Evolutionary conservation across 768 basidiomycete species (phyloP).

Genomic region (Termitomyces sp.): DNA sequence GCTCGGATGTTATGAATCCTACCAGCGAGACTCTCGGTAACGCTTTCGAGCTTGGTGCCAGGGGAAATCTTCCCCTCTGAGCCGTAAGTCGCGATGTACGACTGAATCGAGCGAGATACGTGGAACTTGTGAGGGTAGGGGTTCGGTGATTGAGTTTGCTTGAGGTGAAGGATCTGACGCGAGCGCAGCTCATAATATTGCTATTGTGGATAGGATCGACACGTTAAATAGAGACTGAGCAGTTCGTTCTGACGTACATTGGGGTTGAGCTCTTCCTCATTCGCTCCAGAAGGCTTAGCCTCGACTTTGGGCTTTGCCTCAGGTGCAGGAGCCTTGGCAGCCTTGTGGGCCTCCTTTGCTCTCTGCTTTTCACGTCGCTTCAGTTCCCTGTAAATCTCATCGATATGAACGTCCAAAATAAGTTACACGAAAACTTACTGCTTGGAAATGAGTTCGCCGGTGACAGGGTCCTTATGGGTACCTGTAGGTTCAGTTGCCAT

Average conservation of each 20-base stretch:
- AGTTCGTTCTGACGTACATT: slow-evolving; percentile 57
- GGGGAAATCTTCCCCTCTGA: slow-evolving; percentile 64
- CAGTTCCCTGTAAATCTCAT: slow-evolving; percentile 64
- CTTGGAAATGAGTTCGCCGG: slow-evolving; percentile 98
- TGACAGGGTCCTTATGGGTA: slow-evolving; percentile 77
- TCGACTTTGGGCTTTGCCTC: slow-evolving; percentile 40
- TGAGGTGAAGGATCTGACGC: slow-evolving; percentile 81
- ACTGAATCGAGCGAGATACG: slow-evolving; percentile 71
- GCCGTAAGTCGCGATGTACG: slow-evolving; percentile 76
- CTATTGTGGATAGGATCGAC: slow-evolving; percentile 40
- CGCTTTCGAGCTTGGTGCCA: slow-evolving; percentile 62
- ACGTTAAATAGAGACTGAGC: neutral
- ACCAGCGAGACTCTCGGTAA: slow-evolving; percentile 74
- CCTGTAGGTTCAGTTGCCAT: slow-evolving; percentile 47
- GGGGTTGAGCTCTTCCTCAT: slow-evolving; percentile 86
- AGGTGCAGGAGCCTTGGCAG: slow-evolving; percentile 36
- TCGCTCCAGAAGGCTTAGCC: slow-evolving; percentile 38
- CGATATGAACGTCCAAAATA: slow-evolving; percentile 30
- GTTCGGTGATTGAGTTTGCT: slow-evolving; percentile 81
- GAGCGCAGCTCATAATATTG: slow-evolving; percentile 97
- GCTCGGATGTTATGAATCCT: slow-evolving; percentile 89
- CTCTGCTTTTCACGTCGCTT: slow-evolving; percentile 92
- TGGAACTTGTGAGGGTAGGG: slow-evolving; percentile 99
- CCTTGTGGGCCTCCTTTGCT: slow-evolving; percentile 70
- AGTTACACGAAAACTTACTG: slow-evolving; percentile 51